These are phyloP conservation scores for Actinomortierella ambigua DNA, from an alignment of 371 early-diverging fungal genomes.

Conservation along the genomic window DNA sequence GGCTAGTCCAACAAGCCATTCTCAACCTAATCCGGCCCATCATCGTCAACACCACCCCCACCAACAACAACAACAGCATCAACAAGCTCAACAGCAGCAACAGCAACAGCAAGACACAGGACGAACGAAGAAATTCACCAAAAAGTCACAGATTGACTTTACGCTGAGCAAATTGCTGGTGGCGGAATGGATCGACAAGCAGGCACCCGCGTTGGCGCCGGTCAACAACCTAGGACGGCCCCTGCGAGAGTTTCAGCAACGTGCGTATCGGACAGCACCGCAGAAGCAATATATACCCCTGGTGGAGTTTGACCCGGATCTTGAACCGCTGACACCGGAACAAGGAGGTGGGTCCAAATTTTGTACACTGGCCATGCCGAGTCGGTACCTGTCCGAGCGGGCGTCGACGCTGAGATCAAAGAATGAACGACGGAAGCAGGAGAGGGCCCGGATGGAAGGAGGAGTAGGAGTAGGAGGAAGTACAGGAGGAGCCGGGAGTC, in stretches of 20 bases:
- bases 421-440: background rate
- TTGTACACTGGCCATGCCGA: conserved; percentile 17
- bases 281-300: conserved; percentile 40
- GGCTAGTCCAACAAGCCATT: conserved; percentile 12
- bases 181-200: conserved; percentile 40
- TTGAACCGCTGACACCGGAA: conserved; percentile 15
- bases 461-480: too few relatives aligned
- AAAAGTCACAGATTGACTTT: conserved; percentile 31
- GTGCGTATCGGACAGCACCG: conserved; percentile 23
- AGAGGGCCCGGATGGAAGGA: too few relatives aligned
- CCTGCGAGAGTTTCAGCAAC: background rate
- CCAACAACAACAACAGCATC: too few relatives aligned
- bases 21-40: too few relatives aligned
- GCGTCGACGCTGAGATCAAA: conserved; percentile 12
- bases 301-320: conserved; percentile 37
- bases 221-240: background rate
- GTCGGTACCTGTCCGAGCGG: conserved; percentile 32
- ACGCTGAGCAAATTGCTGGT: conserved; percentile 33
- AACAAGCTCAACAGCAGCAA: too few relatives aligned
- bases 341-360: conserved; percentile 17
- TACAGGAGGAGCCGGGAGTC: too few relatives aligned
- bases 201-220: background rate
- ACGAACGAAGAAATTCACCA: background rate
- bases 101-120: too few relatives aligned
- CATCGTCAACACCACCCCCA: too few relatives aligned